Base-by-base conservation (phyloP, 2,329 filamentous ascomycete species). In the Sporothrix pallida region DNA sequence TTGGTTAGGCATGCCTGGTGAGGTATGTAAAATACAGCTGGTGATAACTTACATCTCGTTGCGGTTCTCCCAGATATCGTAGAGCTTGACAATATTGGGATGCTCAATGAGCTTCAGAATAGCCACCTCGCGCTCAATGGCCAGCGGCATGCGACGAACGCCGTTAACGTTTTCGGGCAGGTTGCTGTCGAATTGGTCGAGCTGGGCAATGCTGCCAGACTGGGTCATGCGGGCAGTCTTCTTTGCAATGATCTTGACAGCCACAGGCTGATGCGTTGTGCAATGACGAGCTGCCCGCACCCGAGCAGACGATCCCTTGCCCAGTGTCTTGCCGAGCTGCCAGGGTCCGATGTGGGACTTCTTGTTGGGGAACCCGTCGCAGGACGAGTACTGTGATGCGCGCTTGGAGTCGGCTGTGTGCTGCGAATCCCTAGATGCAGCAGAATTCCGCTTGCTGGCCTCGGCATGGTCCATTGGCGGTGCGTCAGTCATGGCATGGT, bases 21-120 rank as follows among this genome's bases (percentile, higher is more conserved):
- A 1, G 26, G 31, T 37, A 26, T 7, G 31, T 37, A 37, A 37
- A 37, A 37, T 37, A 70, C 17, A 6, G 2, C 10, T 6, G 5
- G 10, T 26, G 5, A 8, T 4, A 74, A 83, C 93, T 84, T 86
- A 98, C 93, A 99, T 91, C 82, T 99, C 95, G 73, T 94, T 93
- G 26, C 93, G 89, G 80, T 98, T 98, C 83, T 99, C 96, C 95
- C 95, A 99, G 44, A 99, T 95, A 83, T 99, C 96, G 80, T 95
- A 96, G 10, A 99, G 84, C 77, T 93, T 93, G 82, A 98, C 95
- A 78, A 98, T 95, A 81, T 98, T 96, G 6, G 92, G 93, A 82
- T 99, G 96, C 79, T 97, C 92, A 75, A 98, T 93, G 74, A 98
- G 87, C 83, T 98, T 98, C 88, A 99, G 94, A 78, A 99, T 97